Conservation (phyloP, 306 rosid species). For the Dryas octopetala region DNA sequence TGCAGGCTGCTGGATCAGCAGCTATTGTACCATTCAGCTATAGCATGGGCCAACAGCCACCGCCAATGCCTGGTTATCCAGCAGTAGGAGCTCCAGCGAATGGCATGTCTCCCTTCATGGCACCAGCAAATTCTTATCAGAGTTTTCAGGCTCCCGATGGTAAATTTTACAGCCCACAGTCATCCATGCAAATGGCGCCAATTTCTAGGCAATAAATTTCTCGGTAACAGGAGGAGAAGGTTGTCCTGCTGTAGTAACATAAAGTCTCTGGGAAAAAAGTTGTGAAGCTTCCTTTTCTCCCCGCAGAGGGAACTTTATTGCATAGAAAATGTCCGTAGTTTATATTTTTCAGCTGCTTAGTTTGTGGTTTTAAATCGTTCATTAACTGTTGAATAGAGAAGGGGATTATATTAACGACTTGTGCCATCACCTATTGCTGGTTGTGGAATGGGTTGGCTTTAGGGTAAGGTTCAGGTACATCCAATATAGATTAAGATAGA, state of each 20-base stretch:
- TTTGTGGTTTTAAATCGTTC: conserved; percentile 33
- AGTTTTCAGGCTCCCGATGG: conserved; percentile 89
- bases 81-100: conserved; percentile 46
- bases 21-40: conserved; percentile 56
- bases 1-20: conserved; percentile 67
- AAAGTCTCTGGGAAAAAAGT: background rate
- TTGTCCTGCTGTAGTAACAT: conserved; percentile 8
- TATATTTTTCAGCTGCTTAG: conserved; percentile 25
- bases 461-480: background rate
- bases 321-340: conserved; percentile 51
- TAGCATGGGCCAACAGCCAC: conserved; percentile 48
- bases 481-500: background rate
- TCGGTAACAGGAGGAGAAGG: conserved; percentile 19
- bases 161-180: conserved; percentile 64
- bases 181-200: conserved; percentile 84
- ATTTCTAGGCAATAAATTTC: conserved; percentile 70
- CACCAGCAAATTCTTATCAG: conserved; percentile 62
- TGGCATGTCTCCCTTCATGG: conserved; percentile 49
- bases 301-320: conserved; percentile 26
- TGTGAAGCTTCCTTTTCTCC: conserved; percentile 16
- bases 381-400: conserved; percentile 25
- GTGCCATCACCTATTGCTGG: background rate
- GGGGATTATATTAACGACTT: background rate
- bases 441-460: background rate
- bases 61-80: conserved; percentile 51